Evolutionary conservation across 805 yeast species (phyloP), one percentile per base, ranked within the genome.

Genomic region (Sugiyamaella valdiviana): DNA sequence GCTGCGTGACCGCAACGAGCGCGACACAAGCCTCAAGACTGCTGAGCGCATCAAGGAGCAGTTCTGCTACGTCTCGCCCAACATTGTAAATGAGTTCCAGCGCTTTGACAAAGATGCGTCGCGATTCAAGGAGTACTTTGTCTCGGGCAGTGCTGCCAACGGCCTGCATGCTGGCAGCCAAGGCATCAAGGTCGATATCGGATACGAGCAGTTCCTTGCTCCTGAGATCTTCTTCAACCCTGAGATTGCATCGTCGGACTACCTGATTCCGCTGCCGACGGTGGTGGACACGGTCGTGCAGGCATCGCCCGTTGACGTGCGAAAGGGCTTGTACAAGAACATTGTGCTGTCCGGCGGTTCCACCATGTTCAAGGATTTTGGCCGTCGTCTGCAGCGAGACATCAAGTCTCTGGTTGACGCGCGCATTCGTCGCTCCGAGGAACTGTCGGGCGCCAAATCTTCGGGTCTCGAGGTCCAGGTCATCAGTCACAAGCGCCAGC

Each of bases 191-290:
- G 93, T 93, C 54, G 99, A 93, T 67, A 93, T 93, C 51, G 99
- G 98, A 48, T 93, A 93, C 68, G 99, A 93, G 72, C 78, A 98
- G 59, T 93, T 93, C 68, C 77, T 93, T 66, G 99, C 99, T 1
- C 98, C 99, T n/a, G 99, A 93, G 68, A 90, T 93, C 61, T 93
- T 93, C 71, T 93, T 93, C 79, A 89, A 86, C 64, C 99, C 99
- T 12, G 99, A 93, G 68, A 93, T 93, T 62, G 95, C 95, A 44
- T 85, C 95, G 3, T 81, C 95, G 6, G 98, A 93, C 67, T 93
- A 85, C 74, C 72, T 93, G 60, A 93, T 96, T 2, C 99, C 99
- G 24, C 77, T 93, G 53, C 99, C 99, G 38, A 82, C 78, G n/a
- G 93, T 87, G 16, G 98, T 93, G 46, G 99, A 93, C 69, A 85